Conservation (phyloP, 1,284 basidiomycete genomes). For the Leccinum solheimii region DNA sequence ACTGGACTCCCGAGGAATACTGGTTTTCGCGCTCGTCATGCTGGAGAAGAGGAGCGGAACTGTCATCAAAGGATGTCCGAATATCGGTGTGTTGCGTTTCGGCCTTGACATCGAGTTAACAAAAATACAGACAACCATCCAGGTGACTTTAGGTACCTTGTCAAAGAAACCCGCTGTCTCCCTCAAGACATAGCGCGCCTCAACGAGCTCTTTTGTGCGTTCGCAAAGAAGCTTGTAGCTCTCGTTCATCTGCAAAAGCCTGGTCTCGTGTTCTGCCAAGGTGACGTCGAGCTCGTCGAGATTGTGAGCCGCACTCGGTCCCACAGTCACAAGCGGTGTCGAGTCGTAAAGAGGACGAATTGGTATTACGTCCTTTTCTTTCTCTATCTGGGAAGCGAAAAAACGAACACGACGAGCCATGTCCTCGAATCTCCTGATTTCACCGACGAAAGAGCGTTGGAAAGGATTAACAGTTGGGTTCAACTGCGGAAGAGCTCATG, state of each 20-base stretch:
- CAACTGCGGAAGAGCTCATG: slow-evolving; percentile 52
- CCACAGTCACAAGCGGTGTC: slow-evolving; percentile 80
- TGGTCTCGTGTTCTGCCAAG: slow-evolving; percentile 84
- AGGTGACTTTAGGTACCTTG: slow-evolving; percentile 49
- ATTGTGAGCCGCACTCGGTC: slow-evolving; percentile 88
- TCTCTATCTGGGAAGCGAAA: slow-evolving; percentile 84
- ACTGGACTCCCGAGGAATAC: slow-evolving; percentile 56
- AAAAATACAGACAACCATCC: neutral
- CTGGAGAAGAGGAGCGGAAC: slow-evolving; percentile 87
- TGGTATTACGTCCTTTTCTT: slow-evolving; percentile 80
- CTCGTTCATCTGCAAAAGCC: slow-evolving; percentile 90
- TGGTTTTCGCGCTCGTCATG: slow-evolving; percentile 84
- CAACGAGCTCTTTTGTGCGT: slow-evolving; percentile 84
- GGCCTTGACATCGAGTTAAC: slow-evolving; percentile 51
- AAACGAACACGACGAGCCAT: slow-evolving; percentile 95
- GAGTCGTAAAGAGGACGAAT: slow-evolving; percentile 83
- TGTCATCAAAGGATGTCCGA: slow-evolving; percentile 90
- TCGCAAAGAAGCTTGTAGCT: slow-evolving; percentile 90
- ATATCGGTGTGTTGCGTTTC: slow-evolving; percentile 79
- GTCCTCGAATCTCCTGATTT: slow-evolving; percentile 93
- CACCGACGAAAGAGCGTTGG: slow-evolving; percentile 96
- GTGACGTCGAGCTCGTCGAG: slow-evolving; percentile 93
- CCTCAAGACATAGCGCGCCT: slow-evolving; percentile 89
- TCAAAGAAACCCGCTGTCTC: slow-evolving; percentile 99
- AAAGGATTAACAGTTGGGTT: slow-evolving; percentile 96